Base-by-base conservation (phyloP, 129 eudicot genomes). In the Centaurea solstitialis region DNA sequence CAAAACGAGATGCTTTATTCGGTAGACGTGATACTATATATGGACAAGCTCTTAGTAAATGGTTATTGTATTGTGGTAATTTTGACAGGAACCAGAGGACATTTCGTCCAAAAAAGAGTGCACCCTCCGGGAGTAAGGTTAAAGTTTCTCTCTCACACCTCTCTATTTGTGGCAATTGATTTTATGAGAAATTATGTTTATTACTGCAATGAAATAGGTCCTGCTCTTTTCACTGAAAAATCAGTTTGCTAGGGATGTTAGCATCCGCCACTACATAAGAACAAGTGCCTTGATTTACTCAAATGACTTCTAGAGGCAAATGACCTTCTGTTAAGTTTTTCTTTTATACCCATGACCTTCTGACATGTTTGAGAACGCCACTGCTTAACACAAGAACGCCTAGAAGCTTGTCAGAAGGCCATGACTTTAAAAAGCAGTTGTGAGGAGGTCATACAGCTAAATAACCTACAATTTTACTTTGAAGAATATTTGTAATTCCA, bases 91-190 rank as follows among this genome's bases (percentile, higher is more conserved):
- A 92, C 71, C 98, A 94, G 83, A 87, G 90, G 79, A 94, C 98
- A 18, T 94, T 94, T 72, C 92, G 97, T 65, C 98, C 98, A 21
- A 94, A 94, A 68, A 94, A 94, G 79, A 94, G 94, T 70, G 98
- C 97, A 57, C 98, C 98, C 45, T 92, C 98, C 2, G 98, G 98
- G 85, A 94, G 96, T 88, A 94, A 94, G 97, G 98, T 94, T 80
- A 69, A 57, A 75, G 76, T 74, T 50, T 18, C 43, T 74, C 61
- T 50, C 72, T 1, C 66, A 15, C 22, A 2, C 8, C 22, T 6
- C 47, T 65, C 35, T 70, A 17, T 30, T 74, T 35, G 30, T 50
- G 23, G 47, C 13, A 7, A 11, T 10, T 43, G 66, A 30, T 57
- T 57, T 8, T 75, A 30, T 75, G 61, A 57, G 35, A 9, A 7